Conservation (phyloP, 2,329 filamentous ascomycete genomes). For the Colletotrichum theobromicola region DNA sequence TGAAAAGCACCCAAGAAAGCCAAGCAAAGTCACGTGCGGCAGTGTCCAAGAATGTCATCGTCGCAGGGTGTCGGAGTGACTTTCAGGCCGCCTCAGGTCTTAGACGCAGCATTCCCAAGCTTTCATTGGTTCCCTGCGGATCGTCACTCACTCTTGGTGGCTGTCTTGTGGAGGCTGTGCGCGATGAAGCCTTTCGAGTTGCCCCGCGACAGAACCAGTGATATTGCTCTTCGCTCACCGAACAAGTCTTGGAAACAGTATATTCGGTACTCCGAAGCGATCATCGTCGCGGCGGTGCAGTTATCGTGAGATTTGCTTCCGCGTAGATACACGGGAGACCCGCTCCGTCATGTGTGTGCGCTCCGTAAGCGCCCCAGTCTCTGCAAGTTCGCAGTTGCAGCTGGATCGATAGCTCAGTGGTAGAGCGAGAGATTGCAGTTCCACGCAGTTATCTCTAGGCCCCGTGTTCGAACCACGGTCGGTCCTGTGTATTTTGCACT, state of each 20-base stretch:
- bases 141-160: background rate
- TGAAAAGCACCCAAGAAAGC: background rate
- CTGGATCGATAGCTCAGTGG: conserved; percentile 9
- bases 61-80: conserved; percentile 33
- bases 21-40: conserved; percentile 1
- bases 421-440: conserved; percentile 19
- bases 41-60: background rate
- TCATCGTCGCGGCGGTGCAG: background rate
- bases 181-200: background rate
- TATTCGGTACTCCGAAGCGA: background rate
- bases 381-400: background rate
- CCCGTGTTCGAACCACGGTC: conserved; percentile 21
- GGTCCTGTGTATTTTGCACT: background rate
- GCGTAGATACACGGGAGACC: background rate
- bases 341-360: background rate
- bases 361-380: background rate
- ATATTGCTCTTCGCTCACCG: background rate
- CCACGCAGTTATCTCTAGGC: conserved; percentile 17
- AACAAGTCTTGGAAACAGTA: background rate
- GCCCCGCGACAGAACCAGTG: background rate
- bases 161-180: conserved; percentile 1
- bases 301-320: background rate
- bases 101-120: background rate
- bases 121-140: background rate
- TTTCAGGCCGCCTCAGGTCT: conserved; percentile 29